A percentile compares a stretch with the other conserved stretches of the same genome.
phyloP scores from a whole-genome alignment of 345 rosid species.

The Cochlearia excelsa region DNA sequence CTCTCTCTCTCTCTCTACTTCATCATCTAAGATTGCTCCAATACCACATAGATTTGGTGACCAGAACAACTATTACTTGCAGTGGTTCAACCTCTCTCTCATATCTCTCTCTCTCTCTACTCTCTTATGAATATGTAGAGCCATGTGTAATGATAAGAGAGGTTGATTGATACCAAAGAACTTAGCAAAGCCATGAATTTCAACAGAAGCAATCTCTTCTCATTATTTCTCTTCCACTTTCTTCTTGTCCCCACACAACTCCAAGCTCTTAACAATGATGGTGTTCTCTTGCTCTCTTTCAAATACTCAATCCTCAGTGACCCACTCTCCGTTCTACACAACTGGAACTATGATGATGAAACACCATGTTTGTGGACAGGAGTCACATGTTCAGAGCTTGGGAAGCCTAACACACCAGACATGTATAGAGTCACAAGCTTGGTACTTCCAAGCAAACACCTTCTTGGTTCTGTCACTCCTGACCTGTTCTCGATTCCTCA shows the following conservation, averaged over 20 bases:
- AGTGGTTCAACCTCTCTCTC: conserved; percentile 61
- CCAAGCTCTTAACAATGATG: conserved; percentile 58
- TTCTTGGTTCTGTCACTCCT: conserved; percentile 56
- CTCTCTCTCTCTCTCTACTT: conserved; percentile 29
- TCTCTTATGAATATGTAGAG: conserved; percentile 35
- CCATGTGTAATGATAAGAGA: conserved; percentile 19
- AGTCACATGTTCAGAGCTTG: conserved; percentile 52
- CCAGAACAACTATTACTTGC: conserved; percentile 55
- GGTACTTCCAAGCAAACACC: conserved; percentile 51
- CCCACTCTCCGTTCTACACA: conserved; percentile 51
- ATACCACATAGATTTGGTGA: conserved; percentile 50
- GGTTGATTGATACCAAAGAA: conserved; percentile 22
- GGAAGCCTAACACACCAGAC: conserved; percentile 42
- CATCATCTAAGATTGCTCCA: conserved; percentile 34
- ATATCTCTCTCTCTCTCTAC: conserved; percentile 23
- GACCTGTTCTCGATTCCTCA: conserved; percentile 50
- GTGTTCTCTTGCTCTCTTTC: conserved; percentile 59
- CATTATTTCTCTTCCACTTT: conserved; percentile 30
- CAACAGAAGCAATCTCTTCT: conserved; percentile 28
- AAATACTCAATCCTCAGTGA: conserved; percentile 63
- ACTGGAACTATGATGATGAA: conserved; percentile 65
- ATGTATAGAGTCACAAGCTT: conserved; percentile 61
- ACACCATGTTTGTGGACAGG: conserved; percentile 77
- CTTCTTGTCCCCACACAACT: conserved; percentile 37
- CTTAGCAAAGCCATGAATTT: conserved; percentile 34